Percentiles rank a stretch among this genome's conserved stretches.
phyloP scores from a whole-genome alignment of 495 filamentous ascomycete species.

The Geopyxis carbonaria region DNA sequence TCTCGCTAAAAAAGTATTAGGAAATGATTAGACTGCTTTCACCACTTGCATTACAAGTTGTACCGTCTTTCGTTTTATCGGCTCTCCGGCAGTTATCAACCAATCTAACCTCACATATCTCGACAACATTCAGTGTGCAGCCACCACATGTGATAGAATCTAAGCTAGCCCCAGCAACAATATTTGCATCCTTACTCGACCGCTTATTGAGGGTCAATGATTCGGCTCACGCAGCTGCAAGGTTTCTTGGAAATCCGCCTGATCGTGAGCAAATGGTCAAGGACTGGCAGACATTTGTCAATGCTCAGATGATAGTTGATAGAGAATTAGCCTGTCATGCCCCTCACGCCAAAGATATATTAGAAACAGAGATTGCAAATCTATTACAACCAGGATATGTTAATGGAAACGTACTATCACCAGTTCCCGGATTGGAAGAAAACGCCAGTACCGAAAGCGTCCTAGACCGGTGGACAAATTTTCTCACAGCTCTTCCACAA shows the following conservation, averaged over 20 bases:
- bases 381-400: conserved; percentile 16
- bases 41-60: conserved; percentile 68
- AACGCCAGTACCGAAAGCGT: conserved; percentile 39
- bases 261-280: conserved; percentile 82
- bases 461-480: conserved; percentile 69
- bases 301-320: conserved; percentile 50
- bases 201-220: conserved; percentile 80
- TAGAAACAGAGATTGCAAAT: conserved; percentile 27
- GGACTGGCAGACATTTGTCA: conserved; percentile 59
- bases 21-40: conserved; percentile 87
- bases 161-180: conserved; percentile 69
- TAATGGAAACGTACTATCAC: conserved; percentile 25
- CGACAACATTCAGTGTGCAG: conserved; percentile 59
- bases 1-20: conserved; percentile 18
- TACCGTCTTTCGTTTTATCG: conserved; percentile 65
- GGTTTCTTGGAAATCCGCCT: conserved; percentile 52
- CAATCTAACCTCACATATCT: conserved; percentile 57
- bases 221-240: conserved; percentile 68
- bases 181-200: conserved; percentile 72
- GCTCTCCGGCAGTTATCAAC: conserved; percentile 72
- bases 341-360: conserved; percentile 28
- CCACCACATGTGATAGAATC: conserved; percentile 70
- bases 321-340: conserved; percentile 25
- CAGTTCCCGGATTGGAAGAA: conserved; percentile 23
- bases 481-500: conserved; percentile 54